Percentiles rank a stretch among this genome's conserved stretches.
Conservation (phyloP, 1,284 basidiomycete genomes). For the Ceratobasidium papillatum region DNA sequence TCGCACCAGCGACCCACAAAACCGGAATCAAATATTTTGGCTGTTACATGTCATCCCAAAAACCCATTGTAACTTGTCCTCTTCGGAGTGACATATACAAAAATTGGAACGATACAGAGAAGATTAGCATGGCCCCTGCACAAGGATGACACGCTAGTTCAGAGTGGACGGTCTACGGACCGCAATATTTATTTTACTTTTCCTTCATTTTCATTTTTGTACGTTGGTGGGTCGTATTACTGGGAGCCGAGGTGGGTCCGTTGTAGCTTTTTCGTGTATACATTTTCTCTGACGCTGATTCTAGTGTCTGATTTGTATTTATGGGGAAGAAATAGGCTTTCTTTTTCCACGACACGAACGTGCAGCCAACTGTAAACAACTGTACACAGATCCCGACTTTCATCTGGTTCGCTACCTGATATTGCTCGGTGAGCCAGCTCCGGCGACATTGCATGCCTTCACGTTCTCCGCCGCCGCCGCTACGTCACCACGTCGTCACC, state of each 20-base stretch:
- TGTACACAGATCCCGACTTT: background rate
- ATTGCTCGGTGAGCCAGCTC: background rate
- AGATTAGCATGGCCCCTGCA: conserved; percentile 38
- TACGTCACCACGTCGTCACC: too few species aligned
- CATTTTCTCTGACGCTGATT: too few species aligned
- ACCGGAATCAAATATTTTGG: conserved; percentile 18
- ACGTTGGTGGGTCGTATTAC: too few species aligned
- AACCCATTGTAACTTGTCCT: background rate
- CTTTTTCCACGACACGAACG: too few species aligned
- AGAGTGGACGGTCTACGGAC: conserved; percentile 41
- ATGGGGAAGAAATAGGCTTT: too few species aligned
- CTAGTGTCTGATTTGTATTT: too few species aligned
- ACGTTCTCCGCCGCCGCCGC: too few species aligned
- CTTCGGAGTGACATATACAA: conserved; percentile 40
- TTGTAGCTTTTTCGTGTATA: too few species aligned
- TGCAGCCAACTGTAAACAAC: background rate
- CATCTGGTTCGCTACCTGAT: background rate
- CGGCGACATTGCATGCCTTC: background rate
- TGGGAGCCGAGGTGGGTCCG: too few species aligned
- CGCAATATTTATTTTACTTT: conserved; percentile 32
- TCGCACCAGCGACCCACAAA: conserved; percentile 20
- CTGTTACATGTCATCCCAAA: background rate
- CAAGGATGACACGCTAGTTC: conserved; percentile 40
- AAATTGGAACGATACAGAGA: conserved; percentile 41
- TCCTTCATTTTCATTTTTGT: background rate